Evolutionary conservation across 1,139 yeast species (phyloP).

Genomic region (Yamadazyma conglobata): DNA sequence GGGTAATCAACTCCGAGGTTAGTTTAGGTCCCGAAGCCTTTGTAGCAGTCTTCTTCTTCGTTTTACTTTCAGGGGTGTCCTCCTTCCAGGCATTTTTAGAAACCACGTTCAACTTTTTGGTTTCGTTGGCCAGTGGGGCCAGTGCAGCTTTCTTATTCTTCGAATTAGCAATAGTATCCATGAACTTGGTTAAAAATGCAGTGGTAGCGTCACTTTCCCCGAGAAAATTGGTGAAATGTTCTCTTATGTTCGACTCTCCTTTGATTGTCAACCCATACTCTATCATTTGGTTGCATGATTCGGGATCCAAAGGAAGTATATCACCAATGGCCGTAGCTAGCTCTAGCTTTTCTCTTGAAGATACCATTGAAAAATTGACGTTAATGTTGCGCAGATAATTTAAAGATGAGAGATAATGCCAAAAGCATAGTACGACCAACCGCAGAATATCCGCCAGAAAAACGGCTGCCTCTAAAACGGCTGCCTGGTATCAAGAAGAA

Average conservation of each 20-base stretch:
- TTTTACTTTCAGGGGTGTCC: background rate
- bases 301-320: slow-evolving; percentile 44
- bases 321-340: slow-evolving; percentile 12
- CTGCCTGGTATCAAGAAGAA: too few species aligned
- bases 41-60: background rate
- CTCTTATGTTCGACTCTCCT: slow-evolving; percentile 39
- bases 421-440: too few species aligned
- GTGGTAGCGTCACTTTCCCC: slow-evolving; percentile 51
- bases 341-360: slow-evolving; percentile 13
- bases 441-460: too few species aligned
- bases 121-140: too few species aligned
- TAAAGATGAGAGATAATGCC: too few species aligned
- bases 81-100: background rate
- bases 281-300: slow-evolving; percentile 36
- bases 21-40: slow-evolving; percentile 4
- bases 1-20: slow-evolving; percentile 18
- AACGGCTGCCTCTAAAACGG: too few species aligned
- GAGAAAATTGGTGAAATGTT: slow-evolving; percentile 48
- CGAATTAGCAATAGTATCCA: slow-evolving; percentile 13
- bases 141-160: too few species aligned
- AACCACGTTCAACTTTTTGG: background rate
- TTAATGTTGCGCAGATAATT: too few species aligned
- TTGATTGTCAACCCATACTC: slow-evolving; percentile 44
- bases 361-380: too few species aligned
- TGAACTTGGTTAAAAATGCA: slow-evolving; percentile 35